phyloP scores from a whole-genome alignment of 371 early-diverging fungal species.

The Lichtheimia corymbifera region DNA sequence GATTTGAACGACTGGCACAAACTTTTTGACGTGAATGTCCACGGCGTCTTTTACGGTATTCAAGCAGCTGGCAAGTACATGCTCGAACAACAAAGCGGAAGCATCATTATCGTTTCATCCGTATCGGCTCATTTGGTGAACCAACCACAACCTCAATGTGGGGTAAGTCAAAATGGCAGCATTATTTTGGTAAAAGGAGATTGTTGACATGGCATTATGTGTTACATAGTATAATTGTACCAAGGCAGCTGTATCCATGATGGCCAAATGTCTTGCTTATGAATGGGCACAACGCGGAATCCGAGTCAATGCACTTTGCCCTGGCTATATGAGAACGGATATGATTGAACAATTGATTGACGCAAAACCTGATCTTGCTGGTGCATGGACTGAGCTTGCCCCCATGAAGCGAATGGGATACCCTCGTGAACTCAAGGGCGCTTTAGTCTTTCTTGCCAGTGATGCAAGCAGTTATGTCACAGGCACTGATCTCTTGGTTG shows the following conservation, averaged over 20 bases:
- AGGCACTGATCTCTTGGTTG: conserved; percentile 51
- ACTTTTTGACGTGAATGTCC: conserved; percentile 48
- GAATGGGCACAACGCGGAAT: conserved; percentile 51
- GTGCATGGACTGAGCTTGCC: conserved; percentile 34
- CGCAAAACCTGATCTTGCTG: conserved; percentile 30
- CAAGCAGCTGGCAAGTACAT: conserved; percentile 45
- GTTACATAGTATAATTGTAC: conserved; percentile 52
- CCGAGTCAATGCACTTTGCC: conserved; percentile 49
- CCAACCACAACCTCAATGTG: conserved; percentile 47
- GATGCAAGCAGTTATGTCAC: conserved; percentile 67
- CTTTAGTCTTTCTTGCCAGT: conserved; percentile 70
- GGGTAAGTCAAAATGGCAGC: conserved; percentile 29
- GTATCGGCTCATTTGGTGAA: conserved; percentile 48
- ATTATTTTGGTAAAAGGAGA: background rate
- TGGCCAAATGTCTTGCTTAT: conserved; percentile 47
- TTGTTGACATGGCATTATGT: background rate
- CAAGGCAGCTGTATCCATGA: conserved; percentile 66
- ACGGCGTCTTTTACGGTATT: conserved; percentile 47
- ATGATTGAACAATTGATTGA: conserved; percentile 39
- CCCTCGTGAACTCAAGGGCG: conserved; percentile 68
- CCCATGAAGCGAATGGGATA: conserved; percentile 58
- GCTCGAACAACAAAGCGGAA: conserved; percentile 44
- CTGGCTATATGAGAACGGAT: conserved; percentile 51
- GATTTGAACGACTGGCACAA: conserved; percentile 38
- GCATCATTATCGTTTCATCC: conserved; percentile 45